Conservation (phyloP, 2,329 filamentous ascomycete species). For the Paramyrothecium roridum region DNA sequence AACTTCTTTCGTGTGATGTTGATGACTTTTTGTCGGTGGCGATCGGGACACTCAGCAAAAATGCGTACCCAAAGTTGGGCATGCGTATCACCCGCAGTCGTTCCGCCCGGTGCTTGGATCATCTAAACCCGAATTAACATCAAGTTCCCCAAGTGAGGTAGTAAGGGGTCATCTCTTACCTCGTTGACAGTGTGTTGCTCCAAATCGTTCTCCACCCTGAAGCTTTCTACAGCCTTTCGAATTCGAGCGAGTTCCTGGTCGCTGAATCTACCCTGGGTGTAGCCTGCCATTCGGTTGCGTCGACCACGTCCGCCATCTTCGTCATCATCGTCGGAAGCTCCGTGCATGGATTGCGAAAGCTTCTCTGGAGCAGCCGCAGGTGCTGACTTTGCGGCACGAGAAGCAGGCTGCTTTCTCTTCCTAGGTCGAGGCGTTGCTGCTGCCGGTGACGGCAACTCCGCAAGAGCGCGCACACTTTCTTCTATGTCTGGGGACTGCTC, state of each 20-base stretch:
- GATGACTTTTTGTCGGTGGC: conserved; percentile 51
- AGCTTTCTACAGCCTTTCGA: conserved; percentile 38
- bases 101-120: conserved; percentile 32
- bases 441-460: conserved; percentile 28
- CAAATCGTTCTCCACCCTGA: conserved; percentile 38
- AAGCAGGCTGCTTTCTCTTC: conserved; percentile 22
- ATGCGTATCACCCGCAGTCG: conserved; percentile 29
- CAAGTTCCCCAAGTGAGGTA: conserved; percentile 12
- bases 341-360: conserved; percentile 17
- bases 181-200: conserved; percentile 45
- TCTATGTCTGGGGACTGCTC: conserved; percentile 23
- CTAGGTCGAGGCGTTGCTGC: conserved; percentile 25
- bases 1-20: conserved; percentile 59
- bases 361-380: conserved; percentile 10
- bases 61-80: conserved; percentile 48
- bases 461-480: conserved; percentile 9
- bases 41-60: conserved; percentile 43
- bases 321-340: conserved; percentile 11
- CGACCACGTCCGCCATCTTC: conserved; percentile 9
- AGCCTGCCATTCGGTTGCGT: conserved; percentile 21
- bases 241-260: conserved; percentile 40
- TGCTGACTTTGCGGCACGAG: conserved; percentile 17
- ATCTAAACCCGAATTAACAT: conserved; percentile 19
- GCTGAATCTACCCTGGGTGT: conserved; percentile 38
- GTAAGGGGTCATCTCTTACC: conserved; percentile 18